These are phyloP conservation scores for Pyricularia pennisetigena DNA, from an alignment of 2,329 filamentous ascomycete species.

Conservation along the genomic window DNA sequence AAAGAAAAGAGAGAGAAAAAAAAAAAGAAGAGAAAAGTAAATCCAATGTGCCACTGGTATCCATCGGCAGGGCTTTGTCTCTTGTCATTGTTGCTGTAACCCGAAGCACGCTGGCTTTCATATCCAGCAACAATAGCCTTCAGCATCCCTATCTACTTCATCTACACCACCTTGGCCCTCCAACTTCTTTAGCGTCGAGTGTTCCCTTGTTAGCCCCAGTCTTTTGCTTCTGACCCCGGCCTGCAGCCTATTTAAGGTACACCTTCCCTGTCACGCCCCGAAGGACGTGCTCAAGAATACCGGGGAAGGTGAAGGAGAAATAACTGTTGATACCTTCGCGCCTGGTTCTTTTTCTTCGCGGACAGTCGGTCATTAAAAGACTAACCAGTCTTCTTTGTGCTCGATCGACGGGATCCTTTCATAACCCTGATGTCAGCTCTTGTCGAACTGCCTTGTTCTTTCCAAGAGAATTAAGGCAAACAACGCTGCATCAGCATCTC, in stretches of 20 bases:
- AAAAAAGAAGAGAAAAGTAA: background rate
- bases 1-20: background rate
- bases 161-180: background rate
- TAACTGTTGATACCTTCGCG: background rate
- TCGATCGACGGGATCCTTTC: background rate
- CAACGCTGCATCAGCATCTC: background rate
- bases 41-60: background rate
- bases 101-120: background rate
- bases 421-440: background rate
- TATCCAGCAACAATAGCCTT: background rate
- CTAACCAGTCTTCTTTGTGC: background rate
- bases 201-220: background rate
- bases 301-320: background rate
- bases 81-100: background rate
- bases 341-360: background rate
- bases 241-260: background rate
- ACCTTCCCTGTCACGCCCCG: background rate
- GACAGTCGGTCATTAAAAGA: background rate
- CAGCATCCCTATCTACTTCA: background rate
- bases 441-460: background rate
- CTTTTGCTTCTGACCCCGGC: background rate
- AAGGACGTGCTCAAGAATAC: background rate
- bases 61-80: background rate
- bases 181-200: background rate
- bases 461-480: background rate